A percentile compares a stretch with the other conserved stretches of the same genome.
Conservation (phyloP, 768 basidiomycete species). For the Podaxis mareebaensis region DNA sequence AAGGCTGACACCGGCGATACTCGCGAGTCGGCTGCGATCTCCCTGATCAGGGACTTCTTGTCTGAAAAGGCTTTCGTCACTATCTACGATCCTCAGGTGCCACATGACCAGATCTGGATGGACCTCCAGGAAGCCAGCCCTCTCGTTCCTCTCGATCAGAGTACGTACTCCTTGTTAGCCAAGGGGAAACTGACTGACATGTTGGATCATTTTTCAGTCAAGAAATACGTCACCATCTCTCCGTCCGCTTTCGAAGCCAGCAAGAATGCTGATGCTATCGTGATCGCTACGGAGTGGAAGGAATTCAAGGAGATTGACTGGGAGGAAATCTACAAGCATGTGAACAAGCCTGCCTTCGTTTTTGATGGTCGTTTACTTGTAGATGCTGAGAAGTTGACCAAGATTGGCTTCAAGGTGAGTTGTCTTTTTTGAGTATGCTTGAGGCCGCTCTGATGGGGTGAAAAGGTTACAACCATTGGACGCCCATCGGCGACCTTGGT, state of each 20-base stretch:
- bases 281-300: conserved; percentile 97
- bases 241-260: conserved; percentile 84
- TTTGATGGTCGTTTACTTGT: conserved; percentile 93
- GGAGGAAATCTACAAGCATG: conserved; percentile 77
- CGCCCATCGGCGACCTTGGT: background rate
- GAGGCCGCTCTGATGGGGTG: background rate
- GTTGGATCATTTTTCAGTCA: conserved; percentile 48
- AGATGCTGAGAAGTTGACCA: conserved; percentile 72
- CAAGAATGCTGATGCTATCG: conserved; percentile 86
- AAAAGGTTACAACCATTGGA: conserved; percentile 14
- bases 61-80: conserved; percentile 84
- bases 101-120: conserved; percentile 82
- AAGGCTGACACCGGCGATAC: conserved; percentile 99
- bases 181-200: conserved; percentile 4
- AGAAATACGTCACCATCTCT: conserved; percentile 84
- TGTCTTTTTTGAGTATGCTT: background rate
- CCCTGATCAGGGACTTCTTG: conserved; percentile 91
- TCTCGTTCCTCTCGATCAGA: conserved; percentile 55
- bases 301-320: conserved; percentile 95
- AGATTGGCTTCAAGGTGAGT: conserved; percentile 88
- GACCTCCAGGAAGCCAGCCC: conserved; percentile 76
- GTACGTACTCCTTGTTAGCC: conserved; percentile 46
- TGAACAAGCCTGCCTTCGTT: conserved; percentile 99
- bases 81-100: conserved; percentile 92
- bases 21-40: conserved; percentile 94